Evolutionary conservation across 768 basidiomycete species (phyloP).

Genomic region (Boletus edulis): DNA sequence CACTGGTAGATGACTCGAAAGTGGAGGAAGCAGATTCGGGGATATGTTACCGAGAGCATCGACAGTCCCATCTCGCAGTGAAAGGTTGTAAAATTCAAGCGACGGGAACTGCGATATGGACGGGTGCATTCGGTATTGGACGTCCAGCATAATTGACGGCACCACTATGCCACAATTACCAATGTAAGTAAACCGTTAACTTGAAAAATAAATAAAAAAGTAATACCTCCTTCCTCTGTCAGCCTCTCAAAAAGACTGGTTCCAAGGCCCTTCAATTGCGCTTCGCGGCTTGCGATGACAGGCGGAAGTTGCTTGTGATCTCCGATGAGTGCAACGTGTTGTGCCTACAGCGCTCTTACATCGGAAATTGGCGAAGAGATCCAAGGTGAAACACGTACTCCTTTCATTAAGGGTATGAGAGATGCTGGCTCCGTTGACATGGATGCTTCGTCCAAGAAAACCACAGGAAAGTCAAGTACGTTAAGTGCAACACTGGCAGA

Average conservation of each 20-base stretch:
- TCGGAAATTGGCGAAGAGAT: constrained; percentile 7
- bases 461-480: constrained; percentile 85
- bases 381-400: constrained; percentile 52
- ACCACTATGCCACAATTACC: constrained; percentile 46
- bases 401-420: constrained; percentile 91
- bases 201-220: not conserved
- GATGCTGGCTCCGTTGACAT: constrained; percentile 96
- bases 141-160: constrained; percentile 89
- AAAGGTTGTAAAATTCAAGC: constrained; percentile 72
- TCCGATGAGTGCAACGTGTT: constrained; percentile 87
- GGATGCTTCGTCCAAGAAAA: constrained; percentile 92
- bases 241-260: constrained; percentile 87
- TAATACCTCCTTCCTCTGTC: constrained; percentile 67
- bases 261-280: constrained; percentile 67
- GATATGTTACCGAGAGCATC: constrained; percentile 45
- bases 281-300: constrained; percentile 76
- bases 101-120: constrained; percentile 85
- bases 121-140: constrained; percentile 97
- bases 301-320: constrained; percentile 96
- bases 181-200: constrained; percentile 1
- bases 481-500: constrained; percentile 64
- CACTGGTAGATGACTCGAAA: constrained; percentile 48
- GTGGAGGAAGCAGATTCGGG: constrained; percentile 58
- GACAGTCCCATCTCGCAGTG: constrained; percentile 74
- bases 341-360: constrained; percentile 47